A percentile compares a stretch with the other conserved stretches of the same genome.
Conservation (phyloP, 1,284 basidiomycete species). For the Wallemia ichthyophaga region DNA sequence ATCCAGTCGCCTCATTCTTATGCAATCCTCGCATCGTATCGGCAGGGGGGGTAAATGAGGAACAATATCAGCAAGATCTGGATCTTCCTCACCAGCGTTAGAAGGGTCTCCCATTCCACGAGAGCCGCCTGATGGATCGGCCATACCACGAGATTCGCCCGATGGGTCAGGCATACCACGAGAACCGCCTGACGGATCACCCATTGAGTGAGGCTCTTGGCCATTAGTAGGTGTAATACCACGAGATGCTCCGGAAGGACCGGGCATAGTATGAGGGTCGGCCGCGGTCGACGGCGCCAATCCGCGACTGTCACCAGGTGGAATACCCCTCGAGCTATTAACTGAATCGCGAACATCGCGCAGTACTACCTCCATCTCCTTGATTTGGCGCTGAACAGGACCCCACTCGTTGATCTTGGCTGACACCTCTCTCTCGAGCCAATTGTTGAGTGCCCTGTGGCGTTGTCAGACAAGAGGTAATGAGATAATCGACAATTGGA, state of each 20-base stretch:
- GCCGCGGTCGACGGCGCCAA: no score
- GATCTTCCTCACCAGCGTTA: background rate
- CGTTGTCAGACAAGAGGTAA: background rate
- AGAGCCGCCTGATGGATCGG: background rate
- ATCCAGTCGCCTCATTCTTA: background rate
- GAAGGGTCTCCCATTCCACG: background rate
- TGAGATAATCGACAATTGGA: background rate
- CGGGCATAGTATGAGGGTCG: no score
- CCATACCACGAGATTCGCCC: background rate
- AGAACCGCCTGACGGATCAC: no score
- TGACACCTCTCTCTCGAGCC: background rate
- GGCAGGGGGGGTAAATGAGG: no score
- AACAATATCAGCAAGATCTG: background rate
- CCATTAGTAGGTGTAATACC: no score
- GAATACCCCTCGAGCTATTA: no score
- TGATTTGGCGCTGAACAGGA: background rate
- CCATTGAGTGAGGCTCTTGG: no score
- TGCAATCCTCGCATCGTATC: background rate
- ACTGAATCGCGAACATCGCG: background rate
- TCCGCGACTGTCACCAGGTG: no score
- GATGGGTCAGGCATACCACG: background rate
- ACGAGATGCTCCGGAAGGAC: no score
- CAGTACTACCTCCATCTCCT: background rate
- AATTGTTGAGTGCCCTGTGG: background rate
- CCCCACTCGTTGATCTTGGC: constrained; percentile 1